Evolutionary conservation across 1,139 yeast genomes (phyloP).

Genomic region (Nakaseomyces nivariensis): DNA sequence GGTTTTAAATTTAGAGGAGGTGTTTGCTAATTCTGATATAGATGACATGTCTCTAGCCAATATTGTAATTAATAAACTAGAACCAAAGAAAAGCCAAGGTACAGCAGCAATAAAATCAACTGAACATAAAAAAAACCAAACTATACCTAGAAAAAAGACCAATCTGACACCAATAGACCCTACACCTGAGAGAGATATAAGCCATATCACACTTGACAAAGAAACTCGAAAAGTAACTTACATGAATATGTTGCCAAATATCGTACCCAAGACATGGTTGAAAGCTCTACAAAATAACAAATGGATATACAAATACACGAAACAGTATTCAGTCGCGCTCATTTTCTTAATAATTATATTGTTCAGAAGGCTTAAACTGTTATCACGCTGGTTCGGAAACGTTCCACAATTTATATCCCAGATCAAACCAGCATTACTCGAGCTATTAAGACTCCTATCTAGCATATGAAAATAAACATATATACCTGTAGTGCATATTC

Average conservation of each 20-base stretch:
- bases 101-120: background rate
- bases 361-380: background rate
- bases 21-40: background rate
- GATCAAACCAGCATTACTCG: conserved; percentile 5
- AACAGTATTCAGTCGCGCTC: background rate
- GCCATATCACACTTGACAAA: background rate
- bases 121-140: background rate
- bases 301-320: background rate
- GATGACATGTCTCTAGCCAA: background rate
- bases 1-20: background rate
- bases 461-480: conserved; percentile 5
- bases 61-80: background rate
- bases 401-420: background rate
- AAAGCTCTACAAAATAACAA: background rate
- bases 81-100: background rate
- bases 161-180: background rate
- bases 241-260: background rate
- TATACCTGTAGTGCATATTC: background rate
- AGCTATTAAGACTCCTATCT: conserved; percentile 8
- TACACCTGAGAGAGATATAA: background rate
- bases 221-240: background rate
- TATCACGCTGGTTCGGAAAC: background rate
- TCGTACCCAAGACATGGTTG: background rate
- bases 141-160: background rate
- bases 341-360: background rate